A percentile compares a stretch with the other conserved stretches of the same genome.
Conservation (phyloP, 2,329 filamentous ascomycete genomes). For the Cordyceps cicadae region DNA sequence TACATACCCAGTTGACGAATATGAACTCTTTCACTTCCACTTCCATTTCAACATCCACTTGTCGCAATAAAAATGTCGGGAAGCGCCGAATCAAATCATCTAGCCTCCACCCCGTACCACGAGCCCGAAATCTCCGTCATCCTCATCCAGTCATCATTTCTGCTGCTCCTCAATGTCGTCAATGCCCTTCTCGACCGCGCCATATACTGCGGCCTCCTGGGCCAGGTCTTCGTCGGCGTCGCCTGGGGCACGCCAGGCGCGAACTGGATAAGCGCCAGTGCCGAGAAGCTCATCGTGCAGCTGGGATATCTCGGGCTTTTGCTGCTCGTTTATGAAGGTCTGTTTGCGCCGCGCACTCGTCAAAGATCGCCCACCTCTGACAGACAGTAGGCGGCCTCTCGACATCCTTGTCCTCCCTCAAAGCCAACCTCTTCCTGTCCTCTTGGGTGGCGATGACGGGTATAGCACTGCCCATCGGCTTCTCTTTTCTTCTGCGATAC, state of each 20-base stretch:
- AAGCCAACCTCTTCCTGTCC: constrained; percentile 53
- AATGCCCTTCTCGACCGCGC: constrained; percentile 44
- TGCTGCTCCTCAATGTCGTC: constrained; percentile 12
- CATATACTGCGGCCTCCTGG: constrained; percentile 63
- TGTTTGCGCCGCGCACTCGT: background rate
- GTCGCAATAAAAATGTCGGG: background rate
- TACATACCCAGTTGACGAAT: too few relatives aligned
- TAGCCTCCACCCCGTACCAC: background rate
- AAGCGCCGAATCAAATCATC: background rate
- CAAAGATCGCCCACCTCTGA: background rate
- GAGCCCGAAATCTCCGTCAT: background rate
- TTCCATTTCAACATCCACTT: too few relatives aligned
- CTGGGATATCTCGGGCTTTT: constrained; percentile 68
- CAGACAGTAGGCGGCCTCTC: constrained; percentile 6
- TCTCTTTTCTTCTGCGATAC: constrained; percentile 53
- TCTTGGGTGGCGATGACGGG: constrained; percentile 56
- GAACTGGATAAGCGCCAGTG: constrained; percentile 44
- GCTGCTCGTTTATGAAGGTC: constrained; percentile 62
- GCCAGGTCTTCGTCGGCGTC: constrained; percentile 63
- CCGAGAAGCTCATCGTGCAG: constrained; percentile 50
- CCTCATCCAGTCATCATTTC: background rate
- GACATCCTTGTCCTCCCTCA: constrained; percentile 31
- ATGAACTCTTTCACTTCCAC: too few relatives aligned
- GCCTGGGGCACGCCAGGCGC: constrained; percentile 61
- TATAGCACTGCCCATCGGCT: constrained; percentile 52